Base-by-base conservation (phyloP, 2,329 filamentous ascomycete species). In the Fusarium guadeloupense region DNA sequence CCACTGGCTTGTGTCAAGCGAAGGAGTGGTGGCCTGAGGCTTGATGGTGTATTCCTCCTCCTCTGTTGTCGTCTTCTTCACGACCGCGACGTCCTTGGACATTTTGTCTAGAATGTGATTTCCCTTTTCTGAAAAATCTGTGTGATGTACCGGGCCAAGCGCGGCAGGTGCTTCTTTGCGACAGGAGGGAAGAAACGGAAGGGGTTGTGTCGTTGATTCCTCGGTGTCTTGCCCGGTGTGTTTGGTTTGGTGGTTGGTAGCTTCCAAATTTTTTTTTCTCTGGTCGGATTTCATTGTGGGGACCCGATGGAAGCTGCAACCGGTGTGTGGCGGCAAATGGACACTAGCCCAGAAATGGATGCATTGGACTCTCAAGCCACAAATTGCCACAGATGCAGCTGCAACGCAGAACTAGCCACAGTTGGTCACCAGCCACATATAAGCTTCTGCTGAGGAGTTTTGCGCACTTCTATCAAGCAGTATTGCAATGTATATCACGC, bases 31-130 rank as follows among this genome's bases (percentile, higher is more conserved):
- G 72, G 90, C 88, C 83, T 96, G 89, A 52, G 95, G 95, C 87
- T 97, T 97, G 83, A 99, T 97, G 77, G 85, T 85, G 77, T 91
- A 92, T 72, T 94, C 90, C 72, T 86, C 85, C 75, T 90, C 88
- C 74, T 81, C 79, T 48, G 68, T 71, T 61, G 71, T 74, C 66
- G 72, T 74, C 52, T 62, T 70, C 66, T 69, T 70, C 46, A 69
- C 57, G 42, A 71, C 62, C 50, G 69, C 72, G 67, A 80, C 74
- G 59, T 81, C 83, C 79, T 85, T 82, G 56, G 78, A 78, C 77
- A 80, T 80, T 33, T 47, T 70, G 69, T 25, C 23, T 21, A 28
- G 20, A 59, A 56, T 55, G 58, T 56, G 51, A 60, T 51, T 57
- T 47, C 51, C 41, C 28, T 51, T 51, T 45, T 42, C 21, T n/a